Percentiles rank a stretch among this genome's conserved stretches.
Evolutionary conservation across 176 grass and related monocot genomes (phyloP).

Genomic region (Ensete glaucum): DNA sequence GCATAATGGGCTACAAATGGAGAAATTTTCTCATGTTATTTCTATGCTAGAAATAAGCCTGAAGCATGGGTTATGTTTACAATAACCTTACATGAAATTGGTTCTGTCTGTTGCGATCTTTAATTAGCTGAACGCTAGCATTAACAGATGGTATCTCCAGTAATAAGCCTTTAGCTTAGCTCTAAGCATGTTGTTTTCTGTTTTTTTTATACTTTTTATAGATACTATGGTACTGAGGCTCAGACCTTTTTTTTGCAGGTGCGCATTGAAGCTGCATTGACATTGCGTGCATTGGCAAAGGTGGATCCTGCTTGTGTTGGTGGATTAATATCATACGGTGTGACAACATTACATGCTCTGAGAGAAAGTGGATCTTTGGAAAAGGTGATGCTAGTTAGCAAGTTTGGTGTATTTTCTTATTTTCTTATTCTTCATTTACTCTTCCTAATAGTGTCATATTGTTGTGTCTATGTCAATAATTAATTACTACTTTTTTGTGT

Average conservation of each 20-base stretch:
- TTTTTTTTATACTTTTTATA: not conserved
- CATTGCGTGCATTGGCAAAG: constrained; percentile 86
- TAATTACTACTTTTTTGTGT: not conserved
- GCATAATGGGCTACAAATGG: too few species aligned
- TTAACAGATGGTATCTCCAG: too few species aligned
- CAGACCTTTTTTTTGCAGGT: constrained; percentile 41
- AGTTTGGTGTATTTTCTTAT: not conserved
- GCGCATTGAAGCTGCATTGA: constrained; percentile 88
- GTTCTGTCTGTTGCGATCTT: too few species aligned
- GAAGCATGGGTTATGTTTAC: too few species aligned
- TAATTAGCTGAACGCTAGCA: too few species aligned
- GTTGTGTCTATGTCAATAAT: not conserved
- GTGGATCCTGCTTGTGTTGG: constrained; percentile 98
- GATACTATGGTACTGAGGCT: not conserved
- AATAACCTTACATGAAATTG: too few species aligned
- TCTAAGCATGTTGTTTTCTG: not conserved
- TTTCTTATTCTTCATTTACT: not conserved
- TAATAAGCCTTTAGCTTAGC: too few species aligned
- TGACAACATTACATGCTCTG: constrained; percentile 81
- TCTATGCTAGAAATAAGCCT: too few species aligned
- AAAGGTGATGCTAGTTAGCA: constrained; percentile 42
- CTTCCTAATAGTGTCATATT: not conserved
- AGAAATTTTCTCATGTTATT: too few species aligned
- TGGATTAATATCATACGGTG: constrained; percentile 92
- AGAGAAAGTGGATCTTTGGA: constrained; percentile 79